phyloP scores from a whole-genome alignment of 441 rosid species.

The Gossypium davidsonii region DNA sequence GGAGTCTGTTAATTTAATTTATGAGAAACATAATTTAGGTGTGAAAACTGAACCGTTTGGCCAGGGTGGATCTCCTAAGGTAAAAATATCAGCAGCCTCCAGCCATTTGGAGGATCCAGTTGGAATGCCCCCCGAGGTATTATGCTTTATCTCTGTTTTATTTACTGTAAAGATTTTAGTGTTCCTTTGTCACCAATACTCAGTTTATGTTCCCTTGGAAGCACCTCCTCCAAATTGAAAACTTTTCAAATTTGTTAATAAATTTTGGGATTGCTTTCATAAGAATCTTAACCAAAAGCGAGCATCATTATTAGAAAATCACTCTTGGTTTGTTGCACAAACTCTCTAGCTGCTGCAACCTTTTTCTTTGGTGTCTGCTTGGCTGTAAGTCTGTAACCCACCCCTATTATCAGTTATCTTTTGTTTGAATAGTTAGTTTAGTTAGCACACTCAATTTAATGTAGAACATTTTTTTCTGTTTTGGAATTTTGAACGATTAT shows the following conservation, averaged over 20 bases:
- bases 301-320: background rate
- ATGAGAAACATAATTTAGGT: conserved; percentile 31
- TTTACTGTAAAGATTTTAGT: background rate
- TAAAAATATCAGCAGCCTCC: conserved; percentile 30
- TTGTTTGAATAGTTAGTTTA: background rate
- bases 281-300: background rate
- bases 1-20: conserved; percentile 29
- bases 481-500: conserved; percentile 1
- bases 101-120: conserved; percentile 45
- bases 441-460: background rate
- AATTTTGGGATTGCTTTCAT: background rate
- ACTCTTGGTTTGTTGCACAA: background rate
- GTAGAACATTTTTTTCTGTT: background rate
- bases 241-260: background rate
- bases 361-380: background rate
- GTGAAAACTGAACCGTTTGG: conserved; percentile 32
- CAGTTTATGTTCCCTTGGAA: background rate
- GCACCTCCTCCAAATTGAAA: background rate
- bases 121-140: conserved; percentile 95
- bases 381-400: background rate
- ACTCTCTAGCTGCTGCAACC: background rate
- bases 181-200: background rate
- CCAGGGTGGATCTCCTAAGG: conserved; percentile 26
- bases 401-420: background rate
- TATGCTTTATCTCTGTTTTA: conserved; percentile 4